Base-by-base conservation (phyloP, 495 filamentous ascomycete genomes). In the Daldinia caldariorum region DNA sequence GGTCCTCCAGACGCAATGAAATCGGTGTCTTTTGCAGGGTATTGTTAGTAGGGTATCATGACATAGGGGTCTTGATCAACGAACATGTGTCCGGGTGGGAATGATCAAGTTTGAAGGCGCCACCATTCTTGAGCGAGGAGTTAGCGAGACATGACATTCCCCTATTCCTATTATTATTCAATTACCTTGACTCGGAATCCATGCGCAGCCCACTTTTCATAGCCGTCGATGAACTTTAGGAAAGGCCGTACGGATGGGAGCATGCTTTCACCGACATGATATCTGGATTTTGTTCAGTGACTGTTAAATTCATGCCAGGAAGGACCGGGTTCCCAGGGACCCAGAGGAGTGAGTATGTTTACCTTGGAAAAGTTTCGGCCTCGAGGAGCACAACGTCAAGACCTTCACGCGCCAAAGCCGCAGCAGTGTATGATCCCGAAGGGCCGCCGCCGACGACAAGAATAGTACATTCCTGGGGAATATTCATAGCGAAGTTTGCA, bases 211-310 rank as follows among this genome's bases (percentile, higher is more conserved):
- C 84, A 87, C 16, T 62, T 79, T 0, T 77, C 55, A 16, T 86
- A 76, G 0, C 79, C 53, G 39, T 85, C 84, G 57, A 87, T 83
- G 66, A 85, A 86, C 6, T 76, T 70, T 0, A 88, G 62, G 29
- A 84, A 83, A 47, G 81, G 74, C 9, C 84, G 79, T 12, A 82
- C 75, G 0, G 84, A 88, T 0, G 84, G 69, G 10, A 87, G 73
- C 79, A 85, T 80, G 62, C 81, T 84, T 70, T 88, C 83, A 47
- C 84, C 79, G 62, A 83, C 69, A 63, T 84, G 80, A 54, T 84
- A 84, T 65, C 81, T 81, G 51, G n/a, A 41, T 12, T 58, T 16
- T 3, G 8, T 37, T 31, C 2, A 20, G 12, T n/a, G n/a, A n/a
- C n/a, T n/a, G 18, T 6, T 4, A 50, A 29, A 29, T n/a, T 7